Conservation (phyloP, 2,329 filamentous ascomycete species). For the Aspergillus sp. region DNA sequence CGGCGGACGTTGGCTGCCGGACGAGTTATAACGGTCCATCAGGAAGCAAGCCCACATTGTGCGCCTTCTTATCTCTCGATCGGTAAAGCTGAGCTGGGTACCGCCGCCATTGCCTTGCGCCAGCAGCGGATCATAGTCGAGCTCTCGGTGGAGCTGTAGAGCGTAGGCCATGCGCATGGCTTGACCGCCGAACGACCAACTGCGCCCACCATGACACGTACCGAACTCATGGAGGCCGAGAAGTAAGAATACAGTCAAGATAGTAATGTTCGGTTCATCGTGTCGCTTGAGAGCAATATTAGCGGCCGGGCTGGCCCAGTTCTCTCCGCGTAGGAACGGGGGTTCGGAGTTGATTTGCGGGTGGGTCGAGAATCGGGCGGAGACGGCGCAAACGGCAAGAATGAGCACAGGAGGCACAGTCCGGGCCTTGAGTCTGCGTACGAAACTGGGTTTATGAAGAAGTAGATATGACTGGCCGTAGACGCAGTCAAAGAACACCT, state of each 20-base stretch:
- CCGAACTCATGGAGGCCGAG: conserved; percentile 94
- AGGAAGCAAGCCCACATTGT: conserved; percentile 99
- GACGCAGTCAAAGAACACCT: conserved; percentile 92
- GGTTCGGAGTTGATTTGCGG: conserved; percentile 74
- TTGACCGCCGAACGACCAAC: conserved; percentile 93
- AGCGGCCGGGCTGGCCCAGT: conserved; percentile 84
- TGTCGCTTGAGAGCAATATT: conserved; percentile 85
- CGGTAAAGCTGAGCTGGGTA: conserved; percentile 77
- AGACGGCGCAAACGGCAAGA: conserved; percentile 90
- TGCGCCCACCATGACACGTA: conserved; percentile 91
- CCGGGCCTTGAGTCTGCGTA: conserved; percentile 74
- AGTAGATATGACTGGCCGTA: conserved; percentile 95
- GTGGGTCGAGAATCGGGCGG: conserved; percentile 91
- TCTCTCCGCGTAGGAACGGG: conserved; percentile 83
- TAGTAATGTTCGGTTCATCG: conserved; percentile 94
- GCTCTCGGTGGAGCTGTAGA: conserved; percentile 85
- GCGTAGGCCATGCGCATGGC: conserved; percentile 97
- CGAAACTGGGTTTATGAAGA: conserved; percentile 95
- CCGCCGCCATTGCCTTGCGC: conserved; percentile 57
- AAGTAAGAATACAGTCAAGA: conserved; percentile 84
- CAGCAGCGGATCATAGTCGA: conserved; percentile 74
- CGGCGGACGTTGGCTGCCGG: conserved; percentile 85
- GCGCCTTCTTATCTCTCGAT: conserved; percentile 85
- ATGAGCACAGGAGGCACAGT: conserved; percentile 85
- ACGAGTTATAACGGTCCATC: conserved; percentile 97